Conservation (phyloP, 2,329 filamentous ascomycete genomes). For the Cercospora citrullina region DNA sequence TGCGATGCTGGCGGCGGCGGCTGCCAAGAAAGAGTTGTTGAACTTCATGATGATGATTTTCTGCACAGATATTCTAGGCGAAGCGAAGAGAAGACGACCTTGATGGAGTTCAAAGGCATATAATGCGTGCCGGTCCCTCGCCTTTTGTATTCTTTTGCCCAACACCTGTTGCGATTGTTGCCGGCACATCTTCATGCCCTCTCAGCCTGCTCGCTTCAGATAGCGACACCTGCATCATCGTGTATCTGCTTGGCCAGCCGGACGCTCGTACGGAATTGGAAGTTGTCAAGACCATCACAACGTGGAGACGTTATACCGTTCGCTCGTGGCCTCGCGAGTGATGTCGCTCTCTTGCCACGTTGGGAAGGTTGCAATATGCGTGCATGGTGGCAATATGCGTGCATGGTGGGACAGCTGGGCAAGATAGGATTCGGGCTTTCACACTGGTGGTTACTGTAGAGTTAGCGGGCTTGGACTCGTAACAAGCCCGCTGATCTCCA, state of each 20-base stretch:
- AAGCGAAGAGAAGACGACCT: slow-evolving; percentile 1
- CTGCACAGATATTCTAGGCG: not conserved
- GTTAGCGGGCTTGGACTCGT: slow-evolving; percentile 9
- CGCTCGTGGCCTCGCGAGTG: slow-evolving; percentile 4
- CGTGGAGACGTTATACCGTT: not conserved
- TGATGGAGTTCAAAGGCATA: slow-evolving; percentile 4
- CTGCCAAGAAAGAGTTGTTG: slow-evolving; percentile 7
- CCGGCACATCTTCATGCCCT: not conserved
- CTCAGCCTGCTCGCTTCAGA: not conserved
- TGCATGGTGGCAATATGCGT: slow-evolving; percentile 6
- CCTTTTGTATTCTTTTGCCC: slow-evolving; percentile 10
- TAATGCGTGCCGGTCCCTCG: not conserved
- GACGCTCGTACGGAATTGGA: not conserved
- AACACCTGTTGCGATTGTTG: not conserved
- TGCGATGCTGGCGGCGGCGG: slow-evolving; percentile 4
- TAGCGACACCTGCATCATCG: slow-evolving; percentile 2
- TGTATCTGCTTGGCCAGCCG: slow-evolving; percentile 10
- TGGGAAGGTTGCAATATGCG: slow-evolving; percentile 8
- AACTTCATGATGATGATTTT: slow-evolving; percentile 1
- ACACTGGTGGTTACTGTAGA: slow-evolving; percentile 2
- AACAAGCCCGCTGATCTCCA: slow-evolving; percentile 11
- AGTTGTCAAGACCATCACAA: slow-evolving; percentile 4
- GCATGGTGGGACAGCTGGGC: slow-evolving; percentile 6
- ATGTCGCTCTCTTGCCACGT: slow-evolving; percentile 12
- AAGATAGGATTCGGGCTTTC: not conserved